Evolutionary conservation across 2,329 filamentous ascomycete species (phyloP).

Genomic region (Graphium sp.): DNA sequence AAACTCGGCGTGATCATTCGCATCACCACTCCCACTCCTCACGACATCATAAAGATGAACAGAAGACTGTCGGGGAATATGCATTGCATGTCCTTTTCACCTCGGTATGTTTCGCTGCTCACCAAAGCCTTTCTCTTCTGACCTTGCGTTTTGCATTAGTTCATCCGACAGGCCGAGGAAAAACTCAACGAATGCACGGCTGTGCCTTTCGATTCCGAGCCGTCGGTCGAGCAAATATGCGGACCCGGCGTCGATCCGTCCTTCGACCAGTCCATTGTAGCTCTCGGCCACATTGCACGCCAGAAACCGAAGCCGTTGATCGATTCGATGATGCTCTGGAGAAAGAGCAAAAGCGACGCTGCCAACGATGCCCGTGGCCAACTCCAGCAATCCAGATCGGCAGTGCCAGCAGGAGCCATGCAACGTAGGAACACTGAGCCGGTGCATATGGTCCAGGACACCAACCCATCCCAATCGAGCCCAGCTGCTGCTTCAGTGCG

Average conservation of each 20-base stretch:
- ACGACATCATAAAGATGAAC: constrained; percentile 53
- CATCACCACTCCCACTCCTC: constrained; percentile 66
- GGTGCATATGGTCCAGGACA: constrained; percentile 23
- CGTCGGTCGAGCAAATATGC: constrained; percentile 76
- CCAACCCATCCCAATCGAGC: constrained; percentile 14
- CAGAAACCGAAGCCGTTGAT: constrained; percentile 91
- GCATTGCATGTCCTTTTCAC: constrained; percentile 93
- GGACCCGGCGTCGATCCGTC: constrained; percentile 73
- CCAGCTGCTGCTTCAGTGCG: constrained; percentile 23
- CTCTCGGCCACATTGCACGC: constrained; percentile 84
- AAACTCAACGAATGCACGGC: constrained; percentile 84
- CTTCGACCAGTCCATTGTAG: constrained; percentile 89
- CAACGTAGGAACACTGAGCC: constrained; percentile 64
- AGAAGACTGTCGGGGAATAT: constrained; percentile 94
- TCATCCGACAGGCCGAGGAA: constrained; percentile 91
- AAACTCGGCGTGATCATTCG: constrained; percentile 51
- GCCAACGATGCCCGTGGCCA: constrained; percentile 51
- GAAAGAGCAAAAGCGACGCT: constrained; percentile 86
- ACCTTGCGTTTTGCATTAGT: constrained; percentile 25
- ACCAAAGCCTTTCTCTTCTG: neutral
- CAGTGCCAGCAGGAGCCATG: constrained; percentile 28
- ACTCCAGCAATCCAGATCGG: constrained; percentile 32
- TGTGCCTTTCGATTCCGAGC: constrained; percentile 62
- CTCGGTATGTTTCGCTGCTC: constrained; percentile 37
- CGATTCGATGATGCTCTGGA: constrained; percentile 96